Evolutionary conservation across 2,329 filamentous ascomycete genomes (phyloP).

Genomic region (Stemphylium vesicarium): DNA sequence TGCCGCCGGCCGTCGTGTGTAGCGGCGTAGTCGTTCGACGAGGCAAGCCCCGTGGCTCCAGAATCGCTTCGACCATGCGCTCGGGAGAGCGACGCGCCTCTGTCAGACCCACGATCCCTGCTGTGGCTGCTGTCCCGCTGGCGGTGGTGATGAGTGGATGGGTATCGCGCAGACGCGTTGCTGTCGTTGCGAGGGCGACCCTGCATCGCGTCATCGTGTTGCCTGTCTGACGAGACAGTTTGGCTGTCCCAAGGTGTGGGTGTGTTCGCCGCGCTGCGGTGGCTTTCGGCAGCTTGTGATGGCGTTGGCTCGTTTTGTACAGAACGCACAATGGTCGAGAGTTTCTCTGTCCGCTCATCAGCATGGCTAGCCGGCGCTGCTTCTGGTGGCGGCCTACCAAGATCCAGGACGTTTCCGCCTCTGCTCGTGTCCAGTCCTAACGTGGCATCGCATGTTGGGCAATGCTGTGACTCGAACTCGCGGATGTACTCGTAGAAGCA

Average conservation of each 20-base stretch:
- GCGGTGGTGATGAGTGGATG: conserved; percentile 33
- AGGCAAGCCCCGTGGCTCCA: conserved; percentile 71
- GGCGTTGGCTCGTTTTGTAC: conserved; percentile 68
- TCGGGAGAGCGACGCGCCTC: conserved; percentile 47
- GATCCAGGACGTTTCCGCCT: conserved; percentile 82
- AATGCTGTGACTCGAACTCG: conserved; percentile 91
- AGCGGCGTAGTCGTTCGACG: conserved; percentile 81
- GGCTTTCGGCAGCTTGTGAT: conserved; percentile 25
- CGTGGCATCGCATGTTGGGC: conserved; percentile 90
- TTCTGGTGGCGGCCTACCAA: conserved; percentile 65
- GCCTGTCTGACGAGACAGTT: conserved; percentile 49
- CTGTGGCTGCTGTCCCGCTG: conserved; percentile 49
- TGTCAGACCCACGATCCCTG: conserved; percentile 46
- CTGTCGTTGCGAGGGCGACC: conserved; percentile 43
- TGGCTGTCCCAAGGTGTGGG: conserved; percentile 72
- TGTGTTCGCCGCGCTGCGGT: conserved; percentile 61
- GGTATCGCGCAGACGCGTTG: conserved; percentile 42
- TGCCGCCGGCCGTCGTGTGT: conserved; percentile 78
- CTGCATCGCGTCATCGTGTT: conserved; percentile 52
- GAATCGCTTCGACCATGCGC: conserved; percentile 79
- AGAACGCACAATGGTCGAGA: conserved; percentile 89
- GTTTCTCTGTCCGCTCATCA: conserved; percentile 73
- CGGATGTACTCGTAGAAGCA: conserved; percentile 99
- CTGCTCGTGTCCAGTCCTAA: conserved; percentile 90
- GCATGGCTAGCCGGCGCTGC: conserved; percentile 16